Conservation (phyloP, 768 basidiomycete genomes). For the Pisolithus orientalis region DNA sequence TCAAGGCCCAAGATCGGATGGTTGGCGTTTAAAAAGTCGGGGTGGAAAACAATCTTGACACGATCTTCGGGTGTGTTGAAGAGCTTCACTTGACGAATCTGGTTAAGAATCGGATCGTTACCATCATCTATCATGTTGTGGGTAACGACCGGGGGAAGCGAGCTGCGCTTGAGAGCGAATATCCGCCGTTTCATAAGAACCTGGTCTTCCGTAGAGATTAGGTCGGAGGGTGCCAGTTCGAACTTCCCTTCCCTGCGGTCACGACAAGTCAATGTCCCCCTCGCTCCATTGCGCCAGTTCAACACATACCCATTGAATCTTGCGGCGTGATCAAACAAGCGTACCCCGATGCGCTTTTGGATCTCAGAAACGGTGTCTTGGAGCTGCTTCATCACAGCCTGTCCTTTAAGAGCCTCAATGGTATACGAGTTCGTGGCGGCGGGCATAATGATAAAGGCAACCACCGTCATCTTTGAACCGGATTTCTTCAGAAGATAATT, state of each 20-base stretch:
- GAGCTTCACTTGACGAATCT: constrained; percentile 87
- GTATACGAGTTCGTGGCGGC: constrained; percentile 95
- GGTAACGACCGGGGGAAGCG: constrained; percentile 93
- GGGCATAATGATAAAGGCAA: constrained; percentile 99
- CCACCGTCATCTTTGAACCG: constrained; percentile 75
- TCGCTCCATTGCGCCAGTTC: not conserved
- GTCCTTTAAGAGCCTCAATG: constrained; percentile 93
- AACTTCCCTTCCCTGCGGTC: constrained; percentile 60
- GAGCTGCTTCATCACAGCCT: constrained; percentile 95
- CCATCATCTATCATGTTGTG: constrained; percentile 98
- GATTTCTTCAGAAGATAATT: constrained; percentile 57
- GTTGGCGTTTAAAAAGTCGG: constrained; percentile 96
- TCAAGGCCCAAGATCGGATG: constrained; percentile 96
- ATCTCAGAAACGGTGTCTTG: constrained; percentile 95
- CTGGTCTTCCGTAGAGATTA: constrained; percentile 89
- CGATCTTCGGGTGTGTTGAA: constrained; percentile 88
- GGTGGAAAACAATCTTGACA: constrained; percentile 97
- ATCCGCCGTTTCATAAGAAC: constrained; percentile 93
- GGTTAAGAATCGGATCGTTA: constrained; percentile 89
- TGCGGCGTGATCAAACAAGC: constrained; percentile 92
- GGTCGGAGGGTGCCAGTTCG: constrained; percentile 63
- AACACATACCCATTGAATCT: constrained; percentile 76
- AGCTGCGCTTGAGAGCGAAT: constrained; percentile 91
- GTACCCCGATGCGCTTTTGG: constrained; percentile 84
- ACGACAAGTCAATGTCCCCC: not conserved